A percentile compares a stretch with the other conserved stretches of the same genome.
Conservation (phyloP, 106 monocot species). For the Vanilla planifolia region DNA sequence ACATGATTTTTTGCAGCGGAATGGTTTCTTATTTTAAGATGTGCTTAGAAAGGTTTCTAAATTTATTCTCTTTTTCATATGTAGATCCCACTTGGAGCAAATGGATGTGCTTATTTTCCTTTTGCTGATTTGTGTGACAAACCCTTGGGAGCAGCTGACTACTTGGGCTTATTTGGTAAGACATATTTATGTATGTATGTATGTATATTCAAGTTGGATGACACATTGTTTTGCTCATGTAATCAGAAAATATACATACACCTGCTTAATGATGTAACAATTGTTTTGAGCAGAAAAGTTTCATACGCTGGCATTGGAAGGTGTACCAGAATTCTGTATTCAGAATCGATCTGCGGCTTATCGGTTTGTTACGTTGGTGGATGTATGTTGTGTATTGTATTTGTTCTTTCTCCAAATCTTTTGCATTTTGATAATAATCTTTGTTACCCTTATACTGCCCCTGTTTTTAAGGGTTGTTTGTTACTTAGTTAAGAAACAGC, state of each 20-base stretch:
- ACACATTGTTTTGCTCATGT: too few relatives aligned
- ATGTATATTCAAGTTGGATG: too few relatives aligned
- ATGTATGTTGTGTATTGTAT: too few relatives aligned
- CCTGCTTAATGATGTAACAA: too few relatives aligned
- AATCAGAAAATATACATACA: too few relatives aligned
- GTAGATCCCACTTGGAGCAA: conserved; percentile 73
- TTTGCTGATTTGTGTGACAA: conserved; percentile 93
- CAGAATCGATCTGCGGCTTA: conserved; percentile 83
- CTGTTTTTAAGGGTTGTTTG: too few relatives aligned
- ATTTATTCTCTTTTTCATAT: conserved; percentile 4
- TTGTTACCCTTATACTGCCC: too few relatives aligned
- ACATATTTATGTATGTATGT: not conserved
- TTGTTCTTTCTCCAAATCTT: too few relatives aligned
- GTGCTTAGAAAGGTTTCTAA: not conserved
- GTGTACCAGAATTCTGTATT: conserved; percentile 72
- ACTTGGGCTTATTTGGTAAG: conserved; percentile 94
- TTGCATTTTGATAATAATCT: too few relatives aligned
- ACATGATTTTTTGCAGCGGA: not conserved
- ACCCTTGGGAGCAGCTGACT: conserved; percentile 95
- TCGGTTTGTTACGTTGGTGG: conserved; percentile 90
- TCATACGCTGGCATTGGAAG: conserved; percentile 90
- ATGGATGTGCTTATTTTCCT: conserved; percentile 91
- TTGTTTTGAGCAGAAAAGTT: conserved; percentile 60
- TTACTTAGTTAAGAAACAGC: too few relatives aligned
- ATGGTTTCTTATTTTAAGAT: not conserved